Evolutionary conservation across 805 yeast species (phyloP), one percentile per base, ranked within the genome.

Genomic region (Sporopachydermia quercuum): DNA sequence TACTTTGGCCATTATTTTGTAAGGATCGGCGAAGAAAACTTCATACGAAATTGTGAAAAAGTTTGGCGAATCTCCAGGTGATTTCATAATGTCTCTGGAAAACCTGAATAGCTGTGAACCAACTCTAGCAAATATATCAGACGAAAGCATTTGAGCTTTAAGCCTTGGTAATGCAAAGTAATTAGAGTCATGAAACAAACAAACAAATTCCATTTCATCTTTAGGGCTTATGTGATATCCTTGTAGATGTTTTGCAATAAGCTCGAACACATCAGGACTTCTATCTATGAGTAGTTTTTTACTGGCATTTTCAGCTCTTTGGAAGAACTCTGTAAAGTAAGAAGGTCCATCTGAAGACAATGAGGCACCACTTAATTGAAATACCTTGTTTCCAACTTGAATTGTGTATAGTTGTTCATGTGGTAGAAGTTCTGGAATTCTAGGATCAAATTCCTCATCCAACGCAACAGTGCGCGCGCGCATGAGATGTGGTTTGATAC

Each of bases 311-410:
- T 51, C 62, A 4, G 57, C 56, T 15, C 60, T 50, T 3, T 50
- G 48, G 54, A 86, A 86, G 59, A 64, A 83, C 18, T 68, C 63
- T 2, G 96, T 84, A 62, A 86, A 87, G 54, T 81, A 85, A 3
- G 93, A 82, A 0, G 96, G 96, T 0, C 78, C 78, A 58, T 86
- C 96, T 2, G 81, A 80, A 17, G 85, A 78, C 33, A 86, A 58
- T 2, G 94, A 83, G 0, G 91, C 87, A 1, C 95, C 95, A 50
- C 85, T 76, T 14, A 78, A 48, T n/a, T 66, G 62, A 55, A 76
- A 85, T 17, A 72, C 46, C 45, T 63, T 65, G 34, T 65, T 68
- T 0, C 94, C 94, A 8, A 84, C 74, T 52, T 78, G 83, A 17
- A 85, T 67, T 14, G 76, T 65, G 57, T 69, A 85, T 57, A 81